A percentile compares a stretch with the other conserved stretches of the same genome.
Conservation (phyloP, 495 filamentous ascomycete species). For the Penicillium goetzii region DNA sequence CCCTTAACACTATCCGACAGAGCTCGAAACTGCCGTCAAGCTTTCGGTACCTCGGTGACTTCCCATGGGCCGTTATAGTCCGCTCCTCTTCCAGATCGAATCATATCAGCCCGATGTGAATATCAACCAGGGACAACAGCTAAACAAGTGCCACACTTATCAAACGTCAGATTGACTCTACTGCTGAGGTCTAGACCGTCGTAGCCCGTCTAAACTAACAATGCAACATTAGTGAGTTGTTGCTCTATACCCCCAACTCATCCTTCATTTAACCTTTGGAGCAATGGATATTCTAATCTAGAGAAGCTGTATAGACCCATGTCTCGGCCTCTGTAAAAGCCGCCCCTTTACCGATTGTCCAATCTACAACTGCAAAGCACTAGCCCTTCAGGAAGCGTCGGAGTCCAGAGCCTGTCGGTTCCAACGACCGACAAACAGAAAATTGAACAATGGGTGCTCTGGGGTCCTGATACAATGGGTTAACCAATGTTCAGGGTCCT, state of each 20-base stretch:
- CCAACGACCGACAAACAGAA: constrained; percentile 22
- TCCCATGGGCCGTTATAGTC: constrained; percentile 18
- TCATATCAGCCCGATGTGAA: constrained; percentile 7
- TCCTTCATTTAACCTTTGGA: background rate
- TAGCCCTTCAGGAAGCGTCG: constrained; percentile 12
- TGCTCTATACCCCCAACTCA: background rate
- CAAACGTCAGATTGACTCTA: constrained; percentile 37
- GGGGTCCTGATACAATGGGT: constrained; percentile 15
- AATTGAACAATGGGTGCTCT: constrained; percentile 13
- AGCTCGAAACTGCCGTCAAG: constrained; percentile 19
- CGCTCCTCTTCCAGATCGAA: constrained; percentile 14
- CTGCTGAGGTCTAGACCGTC: constrained; percentile 25
- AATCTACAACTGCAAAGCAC: background rate
- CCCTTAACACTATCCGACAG: background rate
- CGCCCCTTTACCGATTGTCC: background rate
- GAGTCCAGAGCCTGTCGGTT: constrained; percentile 27
- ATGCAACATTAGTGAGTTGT: background rate
- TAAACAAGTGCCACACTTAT: constrained; percentile 22
- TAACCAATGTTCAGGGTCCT: constrained; percentile 20
- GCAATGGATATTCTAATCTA: background rate
- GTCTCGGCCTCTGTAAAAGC: background rate
- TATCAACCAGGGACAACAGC: constrained; percentile 26
- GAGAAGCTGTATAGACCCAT: background rate
- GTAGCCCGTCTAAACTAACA: background rate
- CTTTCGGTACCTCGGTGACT: constrained; percentile 25